Evolutionary conservation across 352 stramenopile genomes (phyloP), one percentile per base, ranked within the genome.

Genomic region (Pilasporangium apinafurcum): DNA sequence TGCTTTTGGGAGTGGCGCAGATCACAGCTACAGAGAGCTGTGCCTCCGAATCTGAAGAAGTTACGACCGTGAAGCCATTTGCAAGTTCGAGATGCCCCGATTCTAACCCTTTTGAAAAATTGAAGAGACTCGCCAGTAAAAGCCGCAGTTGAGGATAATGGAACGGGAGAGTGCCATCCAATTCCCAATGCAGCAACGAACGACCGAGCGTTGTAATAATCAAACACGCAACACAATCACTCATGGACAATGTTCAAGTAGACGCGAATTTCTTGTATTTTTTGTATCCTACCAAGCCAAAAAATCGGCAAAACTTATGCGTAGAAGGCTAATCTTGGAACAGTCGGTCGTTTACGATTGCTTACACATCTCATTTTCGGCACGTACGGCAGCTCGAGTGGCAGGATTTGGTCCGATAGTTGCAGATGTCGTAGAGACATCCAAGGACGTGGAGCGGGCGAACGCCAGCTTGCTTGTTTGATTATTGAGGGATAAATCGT

Each of bases 91-190:
- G 34, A 18, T 66, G 53, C 8, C 41, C 54, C 26, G 66, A 77
- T 2, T 51, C 27, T 42, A 73, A 56, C 3, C 44, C 34, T 17
- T 69, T 53, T 0, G 62, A 59, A 37, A 82, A 86, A 39, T 86
- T 65, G 17, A 82, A 53, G n/a, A 83, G 57, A 26, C 67, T 83
- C 33, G 69, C 68, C 5, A 86, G 49, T 16, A 86, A 47, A 44
- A 81, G 48, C 3, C 51, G 54, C 21, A 86, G 65, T 33, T 68
- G 66, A 13, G 52, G 20, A 42, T 63, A 71, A 5, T 44, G 62
- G 36, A 81, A 63, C 8, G 68, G 66, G 8, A 82, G 53, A 24
- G 64, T 51, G 12, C 54, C 56, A 31, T 74, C 65, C 3, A 58
- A 49, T 30, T 83, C 67, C 41, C 52, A 78, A 26, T 76, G 59